Base-by-base conservation (phyloP, 768 basidiomycete species). In the Pulveroboletus sp. region DNA sequence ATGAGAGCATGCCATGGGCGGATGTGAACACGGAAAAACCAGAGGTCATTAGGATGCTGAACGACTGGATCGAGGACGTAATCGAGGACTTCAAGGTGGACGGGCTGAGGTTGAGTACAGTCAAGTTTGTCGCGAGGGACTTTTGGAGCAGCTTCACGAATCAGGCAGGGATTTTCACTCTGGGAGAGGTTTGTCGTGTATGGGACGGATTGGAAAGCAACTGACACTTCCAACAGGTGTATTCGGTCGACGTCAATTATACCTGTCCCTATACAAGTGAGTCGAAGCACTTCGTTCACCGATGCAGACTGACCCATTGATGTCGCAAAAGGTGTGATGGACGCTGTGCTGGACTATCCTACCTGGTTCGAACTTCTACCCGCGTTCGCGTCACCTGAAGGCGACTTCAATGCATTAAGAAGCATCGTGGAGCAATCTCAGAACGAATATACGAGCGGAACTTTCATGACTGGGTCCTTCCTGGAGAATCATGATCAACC, bases 61-160 rank as follows among this genome's bases (percentile, higher is more conserved):
- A 77, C 50, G 55, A 46, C 26, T 83, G 80, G 80, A 72, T 83
- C 39, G 61, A 58, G 13, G 56, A 69, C 28, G 65, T 81, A 10
- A 76, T 81, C 5, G 43, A 62, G 24, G 71, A 73, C 39, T 83
- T 81, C 57, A 60, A 51, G 9, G 69, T 77, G 47, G 82, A 84
- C 56, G 78, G 81, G 8, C 58, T 83, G 28, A 73, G 82, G 24
- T 74, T 83, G 62, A 81, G 82, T 48, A 78, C 81, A 5, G 80
- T 76, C 53, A 82, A 81, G 62, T 79, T 80, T 59, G 68, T 83
- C 55, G 67, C 73, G 2, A 71, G 70, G 55, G 67, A 72, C 18
- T 83, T 83, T 62, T 83, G 81, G 81, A 71, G 70, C 8, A 71
- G 59, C 5, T 83, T 82, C 59, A 67, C 73, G 42, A 57, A 64